Percentiles rank a stretch among this genome's conserved stretches.
Conservation (phyloP, 495 filamentous ascomycete genomes). For the Baudoinia panamericana region DNA sequence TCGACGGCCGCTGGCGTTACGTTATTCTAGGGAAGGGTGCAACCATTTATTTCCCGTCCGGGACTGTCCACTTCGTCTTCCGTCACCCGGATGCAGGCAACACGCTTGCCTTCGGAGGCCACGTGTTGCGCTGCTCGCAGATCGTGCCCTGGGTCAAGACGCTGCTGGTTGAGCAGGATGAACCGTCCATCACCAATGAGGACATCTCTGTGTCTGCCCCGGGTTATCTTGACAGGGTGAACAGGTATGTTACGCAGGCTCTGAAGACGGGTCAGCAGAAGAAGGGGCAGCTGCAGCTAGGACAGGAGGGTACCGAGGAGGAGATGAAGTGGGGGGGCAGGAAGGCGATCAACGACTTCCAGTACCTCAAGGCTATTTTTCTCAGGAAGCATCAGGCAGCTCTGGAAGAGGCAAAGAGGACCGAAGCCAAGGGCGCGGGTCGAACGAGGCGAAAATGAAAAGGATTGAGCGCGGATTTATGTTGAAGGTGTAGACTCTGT, state of each 20-base stretch:
- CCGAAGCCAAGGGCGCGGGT: no score
- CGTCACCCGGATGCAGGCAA: conserved; percentile 14
- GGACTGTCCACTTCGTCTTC: conserved; percentile 30
- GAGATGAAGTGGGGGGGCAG: no score
- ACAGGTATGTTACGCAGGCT: conserved; percentile 15
- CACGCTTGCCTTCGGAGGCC: conserved; percentile 20
- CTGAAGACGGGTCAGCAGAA: conserved; percentile 6
- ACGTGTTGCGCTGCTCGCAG: conserved; percentile 19
- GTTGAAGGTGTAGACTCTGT: no score
- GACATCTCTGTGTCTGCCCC: conserved; percentile 9
- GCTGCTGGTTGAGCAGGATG: conserved; percentile 7
- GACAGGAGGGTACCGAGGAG: conserved; percentile 5
- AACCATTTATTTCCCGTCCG: conserved; percentile 27
- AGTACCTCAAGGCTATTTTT: no score
- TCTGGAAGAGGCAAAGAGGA: no score
- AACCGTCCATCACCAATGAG: conserved; percentile 15
- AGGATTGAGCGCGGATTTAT: no score
- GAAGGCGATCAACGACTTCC: no score
- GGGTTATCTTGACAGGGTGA: conserved; percentile 15
- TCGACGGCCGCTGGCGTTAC: conserved; percentile 25
- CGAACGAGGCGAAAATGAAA: no score
- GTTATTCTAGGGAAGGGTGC: conserved; percentile 22
- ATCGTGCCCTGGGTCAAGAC: conserved; percentile 14
- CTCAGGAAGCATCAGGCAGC: no score
- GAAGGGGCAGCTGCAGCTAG: conserved; percentile 19